Conservation (phyloP, 1,139 yeast species). For the Geotrichum aggregatum region DNA sequence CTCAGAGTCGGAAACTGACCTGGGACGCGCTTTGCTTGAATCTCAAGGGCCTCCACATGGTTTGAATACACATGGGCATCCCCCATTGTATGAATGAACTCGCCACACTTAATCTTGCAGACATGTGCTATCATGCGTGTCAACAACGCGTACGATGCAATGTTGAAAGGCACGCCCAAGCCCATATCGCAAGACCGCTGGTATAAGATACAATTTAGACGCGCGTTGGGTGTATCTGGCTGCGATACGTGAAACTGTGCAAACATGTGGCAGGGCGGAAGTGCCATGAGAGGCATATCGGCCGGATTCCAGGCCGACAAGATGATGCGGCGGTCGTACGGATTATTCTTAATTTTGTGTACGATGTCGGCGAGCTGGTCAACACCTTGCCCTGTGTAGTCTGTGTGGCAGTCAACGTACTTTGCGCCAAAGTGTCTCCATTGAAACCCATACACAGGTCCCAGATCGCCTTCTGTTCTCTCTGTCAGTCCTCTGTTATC, state of each 20-base stretch:
- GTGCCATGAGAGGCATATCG: conserved; percentile 87
- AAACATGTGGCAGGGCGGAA: conserved; percentile 97
- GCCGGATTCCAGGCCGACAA: conserved; percentile 98
- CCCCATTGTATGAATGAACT: conserved; percentile 90
- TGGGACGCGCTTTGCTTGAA: conserved; percentile 73
- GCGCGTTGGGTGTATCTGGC: conserved; percentile 48
- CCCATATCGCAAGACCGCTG: conserved; percentile 99
- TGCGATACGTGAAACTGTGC: conserved; percentile 90
- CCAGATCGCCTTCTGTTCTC: conserved; percentile 89
- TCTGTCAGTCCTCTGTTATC: conserved; percentile 76
- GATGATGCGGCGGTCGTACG: conserved; percentile 90
- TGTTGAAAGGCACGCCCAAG: conserved; percentile 94
- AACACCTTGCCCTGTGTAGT: conserved; percentile 80
- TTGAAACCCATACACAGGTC: conserved; percentile 98
- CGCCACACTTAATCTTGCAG: conserved; percentile 91
- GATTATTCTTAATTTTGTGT: conserved; percentile 73
- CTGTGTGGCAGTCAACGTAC: conserved; percentile 78
- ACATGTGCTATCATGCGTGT: conserved; percentile 95
- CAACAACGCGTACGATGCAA: conserved; percentile 89
- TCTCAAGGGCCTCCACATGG: conserved; percentile 83
- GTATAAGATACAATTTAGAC: conserved; percentile 78
- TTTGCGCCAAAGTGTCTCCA: conserved; percentile 99
- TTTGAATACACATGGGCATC: conserved; percentile 93
- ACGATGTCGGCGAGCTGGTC: conserved; percentile 85
- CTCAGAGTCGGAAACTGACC: conserved; percentile 70